A percentile compares a stretch with the other conserved stretches of the same genome.
Conservation (phyloP, 2,329 filamentous ascomycete species). For the Ophiognomonia clavigignenti-juglandacearum region DNA sequence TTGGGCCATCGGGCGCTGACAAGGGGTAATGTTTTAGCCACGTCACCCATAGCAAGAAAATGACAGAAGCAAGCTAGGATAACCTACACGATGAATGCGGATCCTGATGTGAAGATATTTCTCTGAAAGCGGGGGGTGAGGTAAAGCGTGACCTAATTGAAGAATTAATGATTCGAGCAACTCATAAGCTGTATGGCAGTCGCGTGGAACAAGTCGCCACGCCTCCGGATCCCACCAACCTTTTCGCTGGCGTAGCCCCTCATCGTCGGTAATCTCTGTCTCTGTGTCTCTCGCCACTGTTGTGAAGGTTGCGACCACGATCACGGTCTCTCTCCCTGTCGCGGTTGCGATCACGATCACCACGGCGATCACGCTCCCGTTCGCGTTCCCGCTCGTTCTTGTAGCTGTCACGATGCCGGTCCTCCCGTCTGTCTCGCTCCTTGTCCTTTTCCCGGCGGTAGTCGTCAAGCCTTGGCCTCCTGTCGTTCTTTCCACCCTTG, state of each 20-base stretch:
- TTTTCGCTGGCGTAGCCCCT: not conserved
- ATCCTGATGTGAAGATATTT: too few species aligned
- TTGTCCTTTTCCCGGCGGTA: slow-evolving; percentile 42
- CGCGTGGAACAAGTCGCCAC: not conserved
- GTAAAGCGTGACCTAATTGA: not conserved
- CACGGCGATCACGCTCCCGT: slow-evolving; percentile 30
- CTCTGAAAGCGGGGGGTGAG: too few species aligned
- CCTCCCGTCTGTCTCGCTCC: slow-evolving; percentile 35
- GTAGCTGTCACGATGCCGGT: slow-evolving; percentile 37
- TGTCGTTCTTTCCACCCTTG: slow-evolving; percentile 34
- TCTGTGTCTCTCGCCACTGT: not conserved
- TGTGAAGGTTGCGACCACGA: slow-evolving; percentile 7
- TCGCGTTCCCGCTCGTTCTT: slow-evolving; percentile 43
- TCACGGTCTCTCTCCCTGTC: slow-evolving; percentile 7
- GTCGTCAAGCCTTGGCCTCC: slow-evolving; percentile 42
- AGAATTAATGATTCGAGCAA: not conserved
- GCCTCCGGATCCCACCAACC: not conserved
- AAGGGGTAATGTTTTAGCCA: too few species aligned
- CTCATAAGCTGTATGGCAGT: not conserved
- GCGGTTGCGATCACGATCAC: slow-evolving; percentile 15
- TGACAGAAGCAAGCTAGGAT: too few species aligned
- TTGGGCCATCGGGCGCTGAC: too few species aligned
- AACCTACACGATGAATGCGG: too few species aligned
- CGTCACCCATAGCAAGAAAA: too few species aligned
- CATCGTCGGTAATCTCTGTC: slow-evolving; percentile 11